phyloP scores from a whole-genome alignment of 345 rosid species.

The Draba incana region DNA sequence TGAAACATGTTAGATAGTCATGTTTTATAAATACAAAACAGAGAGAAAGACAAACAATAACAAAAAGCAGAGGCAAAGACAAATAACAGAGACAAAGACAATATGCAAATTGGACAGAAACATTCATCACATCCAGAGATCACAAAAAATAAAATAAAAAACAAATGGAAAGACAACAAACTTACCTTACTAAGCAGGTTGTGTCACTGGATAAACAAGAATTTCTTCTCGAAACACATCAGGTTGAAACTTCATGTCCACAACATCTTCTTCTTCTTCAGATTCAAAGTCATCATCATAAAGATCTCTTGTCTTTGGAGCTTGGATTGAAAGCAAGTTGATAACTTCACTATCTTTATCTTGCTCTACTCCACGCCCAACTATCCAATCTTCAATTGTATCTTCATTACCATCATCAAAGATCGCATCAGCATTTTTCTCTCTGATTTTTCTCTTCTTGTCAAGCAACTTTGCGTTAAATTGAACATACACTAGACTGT shows the following conservation, averaged over 20 bases:
- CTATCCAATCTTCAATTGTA: background rate
- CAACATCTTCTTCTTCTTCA: background rate
- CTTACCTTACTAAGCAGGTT: background rate
- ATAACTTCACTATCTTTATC: background rate
- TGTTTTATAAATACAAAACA: too few species aligned
- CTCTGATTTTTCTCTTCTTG: background rate
- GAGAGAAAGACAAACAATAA: too few species aligned
- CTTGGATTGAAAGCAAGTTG: background rate
- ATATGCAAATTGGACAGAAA: too few species aligned
- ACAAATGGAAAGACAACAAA: background rate
- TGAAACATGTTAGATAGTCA: too few species aligned
- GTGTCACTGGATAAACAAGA: background rate
- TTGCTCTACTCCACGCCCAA: background rate
- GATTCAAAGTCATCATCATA: background rate
- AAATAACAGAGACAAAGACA: too few species aligned
- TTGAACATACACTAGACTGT: too few species aligned
- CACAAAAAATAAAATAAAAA: too few species aligned
- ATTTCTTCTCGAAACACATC: background rate
- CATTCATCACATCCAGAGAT: too few species aligned
- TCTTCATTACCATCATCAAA: background rate
- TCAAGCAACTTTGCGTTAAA: too few species aligned
- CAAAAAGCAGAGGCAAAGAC: too few species aligned
- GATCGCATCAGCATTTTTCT: background rate
- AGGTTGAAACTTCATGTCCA: background rate
- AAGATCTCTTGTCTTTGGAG: background rate